Percentiles rank a stretch among this genome's conserved stretches.
Conservation (phyloP, 331 rosid genomes). For the Pyrus hybrid region DNA sequence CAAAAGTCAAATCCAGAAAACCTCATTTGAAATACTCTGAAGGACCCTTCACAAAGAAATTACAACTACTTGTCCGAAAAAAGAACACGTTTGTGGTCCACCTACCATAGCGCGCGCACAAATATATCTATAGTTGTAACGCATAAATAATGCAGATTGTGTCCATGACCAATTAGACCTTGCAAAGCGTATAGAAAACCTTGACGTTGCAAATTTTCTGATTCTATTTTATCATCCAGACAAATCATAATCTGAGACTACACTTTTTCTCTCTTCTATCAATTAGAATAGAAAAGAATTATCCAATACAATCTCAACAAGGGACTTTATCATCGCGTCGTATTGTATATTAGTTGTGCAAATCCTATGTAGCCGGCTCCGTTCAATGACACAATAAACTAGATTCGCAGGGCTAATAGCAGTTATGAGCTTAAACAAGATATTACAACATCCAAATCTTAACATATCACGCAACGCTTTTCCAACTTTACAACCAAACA, state of each 20-base stretch:
- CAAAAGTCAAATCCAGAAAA: not conserved
- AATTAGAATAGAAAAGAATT: not conserved
- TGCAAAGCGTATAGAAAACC: too few relatives aligned
- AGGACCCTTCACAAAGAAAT: not conserved
- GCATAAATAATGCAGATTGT: not conserved
- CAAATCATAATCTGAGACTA: not conserved
- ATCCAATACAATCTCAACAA: not conserved
- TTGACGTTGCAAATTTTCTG: not conserved
- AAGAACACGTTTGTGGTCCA: not conserved
- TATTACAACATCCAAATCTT: not conserved
- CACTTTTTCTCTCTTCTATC: not conserved
- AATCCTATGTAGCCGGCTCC: not conserved
- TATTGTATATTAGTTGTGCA: not conserved
- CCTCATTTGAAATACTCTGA: not conserved
- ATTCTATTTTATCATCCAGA: not conserved
- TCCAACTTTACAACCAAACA: not conserved
- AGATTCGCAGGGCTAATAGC: not conserved
- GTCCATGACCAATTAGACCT: not conserved
- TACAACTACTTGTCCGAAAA: not conserved
- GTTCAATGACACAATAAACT: not conserved
- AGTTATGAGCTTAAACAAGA: not conserved
- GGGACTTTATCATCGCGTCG: not conserved
- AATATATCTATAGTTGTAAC: not conserved
- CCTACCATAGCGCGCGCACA: too few relatives aligned
- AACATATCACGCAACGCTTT: not conserved